These are phyloP conservation scores for Aspergillus clavatus DNA, from an alignment of 2,329 filamentous ascomycete genomes.

Conservation along the genomic window DNA sequence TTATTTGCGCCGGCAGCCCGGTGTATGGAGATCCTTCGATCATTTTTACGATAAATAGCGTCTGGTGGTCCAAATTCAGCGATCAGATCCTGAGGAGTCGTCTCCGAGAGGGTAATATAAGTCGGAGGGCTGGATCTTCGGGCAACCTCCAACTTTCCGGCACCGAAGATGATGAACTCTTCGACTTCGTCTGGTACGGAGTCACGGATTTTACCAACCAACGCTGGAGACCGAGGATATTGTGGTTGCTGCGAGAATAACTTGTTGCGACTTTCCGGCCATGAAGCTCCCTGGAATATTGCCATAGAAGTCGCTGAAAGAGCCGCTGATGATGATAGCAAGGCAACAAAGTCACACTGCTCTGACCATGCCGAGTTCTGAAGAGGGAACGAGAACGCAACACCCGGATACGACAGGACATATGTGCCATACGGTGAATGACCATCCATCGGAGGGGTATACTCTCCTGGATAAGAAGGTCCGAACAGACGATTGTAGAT, in stretches of 20 bases:
- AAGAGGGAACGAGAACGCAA: conserved; percentile 87
- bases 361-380: conserved; percentile 68
- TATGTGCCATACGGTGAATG: conserved; percentile 66
- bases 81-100: conserved; percentile 85
- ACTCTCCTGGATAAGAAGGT: conserved; percentile 91
- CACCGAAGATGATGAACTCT: conserved; percentile 69
- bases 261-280: conserved; percentile 72
- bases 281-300: conserved; percentile 83
- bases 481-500: conserved; percentile 93
- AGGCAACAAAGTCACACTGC: conserved; percentile 72
- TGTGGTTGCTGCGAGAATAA: conserved; percentile 72
- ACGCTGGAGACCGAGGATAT: conserved; percentile 66
- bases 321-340: conserved; percentile 73
- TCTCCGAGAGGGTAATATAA: conserved; percentile 74
- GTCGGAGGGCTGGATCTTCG: conserved; percentile 64
- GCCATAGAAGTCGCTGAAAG: conserved; percentile 80
- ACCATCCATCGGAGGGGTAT: conserved; percentile 57
- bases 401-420: conserved; percentile 86
- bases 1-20: conserved; percentile 29
- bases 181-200: conserved; percentile 85
- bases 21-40: conserved; percentile 83
- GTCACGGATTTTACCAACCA: conserved; percentile 68
- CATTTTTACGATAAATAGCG: conserved; percentile 87
- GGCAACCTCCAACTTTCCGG: conserved; percentile 71
- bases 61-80: conserved; percentile 89